A percentile compares a stretch with the other conserved stretches of the same genome.
Evolutionary conservation across 345 rosid species (phyloP).

Genomic region (Streptanthus diversifolius): DNA sequence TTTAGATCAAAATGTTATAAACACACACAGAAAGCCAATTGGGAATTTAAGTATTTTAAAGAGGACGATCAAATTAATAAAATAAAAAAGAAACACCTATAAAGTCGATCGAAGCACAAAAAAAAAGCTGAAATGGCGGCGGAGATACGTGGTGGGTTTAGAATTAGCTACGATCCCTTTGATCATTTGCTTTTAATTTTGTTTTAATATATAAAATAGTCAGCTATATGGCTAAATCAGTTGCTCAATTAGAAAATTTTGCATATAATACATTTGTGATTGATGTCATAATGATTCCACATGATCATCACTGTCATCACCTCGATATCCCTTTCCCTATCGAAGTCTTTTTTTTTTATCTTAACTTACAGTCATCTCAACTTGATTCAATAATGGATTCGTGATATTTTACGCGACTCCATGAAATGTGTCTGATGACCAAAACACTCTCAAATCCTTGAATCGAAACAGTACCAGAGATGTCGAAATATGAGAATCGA

Average conservation of each 20-base stretch:
- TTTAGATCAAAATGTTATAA: background rate
- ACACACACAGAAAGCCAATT: background rate
- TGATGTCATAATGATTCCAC: conserved; percentile 29
- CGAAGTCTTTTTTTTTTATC: conserved; percentile 5
- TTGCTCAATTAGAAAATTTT: background rate
- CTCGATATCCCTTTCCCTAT: conserved; percentile 11
- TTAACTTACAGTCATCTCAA: conserved; percentile 5
- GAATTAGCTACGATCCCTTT: conserved; percentile 24
- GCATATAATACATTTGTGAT: background rate
- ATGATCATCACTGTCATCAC: conserved; percentile 31
- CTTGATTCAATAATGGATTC: background rate
- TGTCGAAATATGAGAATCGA: background rate
- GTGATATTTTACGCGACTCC: background rate
- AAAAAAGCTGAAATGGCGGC: conserved; percentile 38
- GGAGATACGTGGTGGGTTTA: conserved; percentile 40
- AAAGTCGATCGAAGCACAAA: conserved; percentile 16
- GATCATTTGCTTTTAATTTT: conserved; percentile 14
- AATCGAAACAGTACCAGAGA: background rate
- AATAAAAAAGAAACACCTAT: background rate
- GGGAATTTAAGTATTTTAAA: background rate
- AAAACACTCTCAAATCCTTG: background rate
- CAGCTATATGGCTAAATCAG: conserved; percentile 22
- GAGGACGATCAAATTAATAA: background rate
- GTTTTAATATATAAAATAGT: background rate
- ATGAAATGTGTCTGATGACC: background rate